A percentile compares a stretch with the other conserved stretches of the same genome.
These are phyloP conservation scores for Leccinum barrowsii DNA, from an alignment of 768 basidiomycete genomes.

Conservation along the genomic window DNA sequence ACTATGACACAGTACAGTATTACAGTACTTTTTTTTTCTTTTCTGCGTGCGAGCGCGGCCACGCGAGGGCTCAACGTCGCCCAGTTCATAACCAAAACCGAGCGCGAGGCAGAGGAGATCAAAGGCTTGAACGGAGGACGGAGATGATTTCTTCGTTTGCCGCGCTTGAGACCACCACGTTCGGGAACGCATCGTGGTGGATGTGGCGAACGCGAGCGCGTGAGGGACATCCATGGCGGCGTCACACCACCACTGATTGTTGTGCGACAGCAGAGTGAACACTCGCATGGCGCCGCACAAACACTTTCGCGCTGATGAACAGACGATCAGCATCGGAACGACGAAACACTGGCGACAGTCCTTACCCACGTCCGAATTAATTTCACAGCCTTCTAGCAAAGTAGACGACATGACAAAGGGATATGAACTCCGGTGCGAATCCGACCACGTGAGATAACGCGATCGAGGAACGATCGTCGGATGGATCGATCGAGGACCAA, in stretches of 20 bases:
- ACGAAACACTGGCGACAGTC: not conserved
- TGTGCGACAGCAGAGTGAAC: slow-evolving; percentile 69
- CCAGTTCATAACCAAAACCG: slow-evolving; percentile 70
- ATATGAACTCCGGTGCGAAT: slow-evolving; percentile 46
- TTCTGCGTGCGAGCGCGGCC: slow-evolving; percentile 40
- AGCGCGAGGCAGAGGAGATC: slow-evolving; percentile 74
- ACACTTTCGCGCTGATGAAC: slow-evolving; percentile 40
- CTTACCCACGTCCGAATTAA: slow-evolving; percentile 18
- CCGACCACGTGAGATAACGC: slow-evolving; percentile 12
- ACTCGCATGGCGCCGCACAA: slow-evolving; percentile 59
- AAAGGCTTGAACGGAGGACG: slow-evolving; percentile 40
- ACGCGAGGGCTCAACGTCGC: slow-evolving; percentile 56
- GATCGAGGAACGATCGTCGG: slow-evolving; percentile 13
- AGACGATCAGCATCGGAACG: not conserved
- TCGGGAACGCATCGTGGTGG: slow-evolving; percentile 44
- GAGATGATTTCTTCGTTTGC: not conserved
- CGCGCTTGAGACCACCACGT: slow-evolving; percentile 17
- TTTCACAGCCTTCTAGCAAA: slow-evolving; percentile 24
- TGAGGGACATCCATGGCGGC: slow-evolving; percentile 44
- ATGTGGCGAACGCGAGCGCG: slow-evolving; percentile 47
- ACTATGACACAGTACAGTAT: too few relatives aligned
- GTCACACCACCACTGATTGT: slow-evolving; percentile 52
- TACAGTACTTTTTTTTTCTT: too few relatives aligned
- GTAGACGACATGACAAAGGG: slow-evolving; percentile 52
- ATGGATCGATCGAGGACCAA: slow-evolving; percentile 37